Evolutionary conservation across 1,284 basidiomycete genomes (phyloP).

Genomic region (Xerocomus alliaceus): DNA sequence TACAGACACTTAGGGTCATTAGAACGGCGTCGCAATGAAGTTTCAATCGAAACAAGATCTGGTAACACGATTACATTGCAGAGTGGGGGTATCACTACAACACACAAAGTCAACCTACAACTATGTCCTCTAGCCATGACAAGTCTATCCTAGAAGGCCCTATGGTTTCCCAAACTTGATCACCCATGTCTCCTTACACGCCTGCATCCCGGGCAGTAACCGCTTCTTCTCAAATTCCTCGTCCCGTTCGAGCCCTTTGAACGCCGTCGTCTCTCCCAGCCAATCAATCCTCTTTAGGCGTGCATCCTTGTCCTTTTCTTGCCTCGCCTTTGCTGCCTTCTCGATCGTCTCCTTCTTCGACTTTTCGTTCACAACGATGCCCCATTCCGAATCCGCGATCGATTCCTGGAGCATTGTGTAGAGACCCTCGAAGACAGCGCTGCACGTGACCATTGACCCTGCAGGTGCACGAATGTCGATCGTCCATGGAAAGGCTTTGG

Average conservation of each 20-base stretch:
- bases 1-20: background rate
- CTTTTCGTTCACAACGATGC: slow-evolving; percentile 52
- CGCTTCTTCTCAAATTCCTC: slow-evolving; percentile 59
- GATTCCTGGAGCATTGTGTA: slow-evolving; percentile 55
- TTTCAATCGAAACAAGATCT: background rate
- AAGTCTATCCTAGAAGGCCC: background rate
- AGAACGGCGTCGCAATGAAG: background rate
- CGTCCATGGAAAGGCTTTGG: slow-evolving; percentile 64
- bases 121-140: no score
- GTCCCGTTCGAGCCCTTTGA: slow-evolving; percentile 63
- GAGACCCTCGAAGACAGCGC: slow-evolving; percentile 59
- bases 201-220: slow-evolving; percentile 48
- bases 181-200: slow-evolving; percentile 47
- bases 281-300: slow-evolving; percentile 62
- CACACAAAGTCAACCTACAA: no score
- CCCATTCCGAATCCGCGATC: slow-evolving; percentile 69
- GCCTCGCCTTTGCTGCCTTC: slow-evolving; percentile 44
- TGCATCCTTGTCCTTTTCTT: slow-evolving; percentile 32
- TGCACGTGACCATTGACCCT: slow-evolving; percentile 52
- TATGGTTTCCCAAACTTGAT: slow-evolving; percentile 43
- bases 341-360: slow-evolving; percentile 47
- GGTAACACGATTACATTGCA: background rate
- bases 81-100: slow-evolving; percentile 1
- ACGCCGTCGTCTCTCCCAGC: slow-evolving; percentile 59
- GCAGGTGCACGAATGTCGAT: slow-evolving; percentile 54